Conservation (phyloP, 257 asterid species). For the Penstemon barbatus region DNA sequence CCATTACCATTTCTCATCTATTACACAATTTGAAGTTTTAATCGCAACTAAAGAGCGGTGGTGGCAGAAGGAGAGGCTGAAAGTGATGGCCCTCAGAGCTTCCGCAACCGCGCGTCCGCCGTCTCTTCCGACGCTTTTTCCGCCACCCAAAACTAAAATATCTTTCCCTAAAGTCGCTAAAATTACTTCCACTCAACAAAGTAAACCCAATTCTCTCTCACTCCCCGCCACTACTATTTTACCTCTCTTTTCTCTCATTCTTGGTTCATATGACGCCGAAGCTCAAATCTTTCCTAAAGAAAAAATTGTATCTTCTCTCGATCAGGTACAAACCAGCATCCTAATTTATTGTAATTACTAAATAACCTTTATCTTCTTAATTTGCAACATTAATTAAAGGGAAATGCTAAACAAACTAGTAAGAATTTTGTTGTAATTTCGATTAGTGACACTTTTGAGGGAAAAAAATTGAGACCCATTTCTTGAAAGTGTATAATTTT, state of each 20-base stretch:
- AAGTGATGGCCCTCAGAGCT: constrained; percentile 80
- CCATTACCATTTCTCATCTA: constrained; percentile 24
- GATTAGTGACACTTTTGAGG: not conserved
- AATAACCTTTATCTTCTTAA: too few relatives aligned
- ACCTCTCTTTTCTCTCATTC: constrained; percentile 61
- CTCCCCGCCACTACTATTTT: constrained; percentile 61
- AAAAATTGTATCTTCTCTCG: constrained; percentile 78
- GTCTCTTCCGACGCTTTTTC: constrained; percentile 40
- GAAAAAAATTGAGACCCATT: constrained; percentile 9
- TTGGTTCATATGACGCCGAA: constrained; percentile 60
- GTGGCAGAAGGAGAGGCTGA: constrained; percentile 4
- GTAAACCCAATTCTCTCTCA: constrained; percentile 28
- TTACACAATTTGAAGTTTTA: not conserved
- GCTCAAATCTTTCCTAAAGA: constrained; percentile 79
- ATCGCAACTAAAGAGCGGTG: not conserved
- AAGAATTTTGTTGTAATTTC: not conserved
- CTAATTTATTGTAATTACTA: too few relatives aligned
- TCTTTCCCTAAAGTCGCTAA: constrained; percentile 31
- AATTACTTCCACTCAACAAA: not conserved
- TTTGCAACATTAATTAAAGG: not conserved
- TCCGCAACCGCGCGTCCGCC: constrained; percentile 69
- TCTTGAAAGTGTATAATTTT: constrained; percentile 17
- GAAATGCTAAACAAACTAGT: constrained; percentile 1
- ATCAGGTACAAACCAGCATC: constrained; percentile 51
- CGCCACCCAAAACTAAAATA: constrained; percentile 29